Evolutionary conservation across 768 basidiomycete genomes (phyloP).

Genomic region (Boletus rubroflammeus): DNA sequence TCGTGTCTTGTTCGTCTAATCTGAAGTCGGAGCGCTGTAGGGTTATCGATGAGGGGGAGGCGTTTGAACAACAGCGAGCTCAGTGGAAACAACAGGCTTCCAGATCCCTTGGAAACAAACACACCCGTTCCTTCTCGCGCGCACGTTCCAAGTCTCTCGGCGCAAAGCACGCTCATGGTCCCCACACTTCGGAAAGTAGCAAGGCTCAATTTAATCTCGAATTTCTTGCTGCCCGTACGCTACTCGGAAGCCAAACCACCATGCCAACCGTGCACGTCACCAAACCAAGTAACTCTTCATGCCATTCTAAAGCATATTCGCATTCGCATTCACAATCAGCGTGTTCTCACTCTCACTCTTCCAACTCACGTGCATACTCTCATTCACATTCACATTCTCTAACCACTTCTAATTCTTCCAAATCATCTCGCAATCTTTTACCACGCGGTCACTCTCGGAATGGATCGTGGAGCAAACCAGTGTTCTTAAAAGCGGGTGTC

Average conservation of each 20-base stretch:
- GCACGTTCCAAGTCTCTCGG: conserved; percentile 40
- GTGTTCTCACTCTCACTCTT: conserved; percentile 18
- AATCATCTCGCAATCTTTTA: conserved; percentile 23
- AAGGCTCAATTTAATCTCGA: conserved; percentile 37
- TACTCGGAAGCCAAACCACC: conserved; percentile 60
- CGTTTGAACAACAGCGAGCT: conserved; percentile 58
- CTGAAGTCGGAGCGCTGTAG: conserved; percentile 32
- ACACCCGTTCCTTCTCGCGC: conserved; percentile 58
- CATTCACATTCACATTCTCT: conserved; percentile 40
- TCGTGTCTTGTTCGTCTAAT: neutral
- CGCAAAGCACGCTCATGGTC: conserved; percentile 18
- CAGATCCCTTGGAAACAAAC: conserved; percentile 62
- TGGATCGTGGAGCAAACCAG: conserved; percentile 38
- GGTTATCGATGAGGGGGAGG: conserved; percentile 62
- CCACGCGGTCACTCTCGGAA: conserved; percentile 32
- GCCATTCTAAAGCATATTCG: conserved; percentile 29
- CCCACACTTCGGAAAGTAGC: conserved; percentile 21
- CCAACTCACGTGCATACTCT: conserved; percentile 27
- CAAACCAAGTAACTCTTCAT: conserved; percentile 13
- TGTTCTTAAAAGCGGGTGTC: conserved; percentile 34
- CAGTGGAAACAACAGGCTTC: conserved; percentile 64
- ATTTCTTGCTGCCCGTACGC: conserved; percentile 61
- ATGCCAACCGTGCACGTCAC: conserved; percentile 39
- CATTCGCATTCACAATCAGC: conserved; percentile 27
- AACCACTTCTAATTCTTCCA: conserved; percentile 32